Conservation (phyloP, 805 yeast species). For the Teunomyces gatunensis region DNA sequence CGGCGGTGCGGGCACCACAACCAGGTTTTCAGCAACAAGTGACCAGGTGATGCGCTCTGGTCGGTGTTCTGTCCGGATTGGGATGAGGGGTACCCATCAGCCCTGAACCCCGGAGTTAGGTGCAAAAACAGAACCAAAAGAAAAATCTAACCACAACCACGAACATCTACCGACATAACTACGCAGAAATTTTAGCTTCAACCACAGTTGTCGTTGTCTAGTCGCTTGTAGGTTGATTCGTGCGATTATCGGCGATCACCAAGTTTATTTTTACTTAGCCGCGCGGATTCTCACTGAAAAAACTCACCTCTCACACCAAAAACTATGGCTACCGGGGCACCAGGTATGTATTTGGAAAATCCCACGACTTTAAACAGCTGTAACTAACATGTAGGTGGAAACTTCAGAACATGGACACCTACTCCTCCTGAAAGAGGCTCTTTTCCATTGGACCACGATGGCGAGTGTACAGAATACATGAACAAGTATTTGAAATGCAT, state of each 20-base stretch:
- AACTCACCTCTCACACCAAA: background rate
- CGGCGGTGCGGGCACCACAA: background rate
- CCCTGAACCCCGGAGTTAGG: no score
- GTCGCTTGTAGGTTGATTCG: no score
- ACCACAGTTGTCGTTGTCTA: no score
- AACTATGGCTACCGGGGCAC: constrained; percentile 38
- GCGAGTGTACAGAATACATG: constrained; percentile 81
- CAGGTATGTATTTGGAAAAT: constrained; percentile 23
- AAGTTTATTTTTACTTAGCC: background rate
- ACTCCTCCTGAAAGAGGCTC: constrained; percentile 97
- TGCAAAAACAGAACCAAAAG: no score
- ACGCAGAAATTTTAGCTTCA: no score
- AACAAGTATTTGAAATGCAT: constrained; percentile 72
- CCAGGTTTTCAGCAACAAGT: background rate
- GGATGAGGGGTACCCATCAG: background rate
- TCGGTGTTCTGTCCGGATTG: background rate
- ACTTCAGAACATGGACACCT: constrained; percentile 52
- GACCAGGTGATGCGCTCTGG: background rate
- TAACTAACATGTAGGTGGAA: constrained; percentile 12
- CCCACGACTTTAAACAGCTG: background rate
- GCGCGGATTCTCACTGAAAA: background rate
- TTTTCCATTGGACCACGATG: constrained; percentile 86
- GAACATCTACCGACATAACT: no score
- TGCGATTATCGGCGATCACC: no score
- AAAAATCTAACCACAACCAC: no score